Conservation (phyloP, 2,329 filamentous ascomycete genomes). For the Colletotrichum falcatum region DNA sequence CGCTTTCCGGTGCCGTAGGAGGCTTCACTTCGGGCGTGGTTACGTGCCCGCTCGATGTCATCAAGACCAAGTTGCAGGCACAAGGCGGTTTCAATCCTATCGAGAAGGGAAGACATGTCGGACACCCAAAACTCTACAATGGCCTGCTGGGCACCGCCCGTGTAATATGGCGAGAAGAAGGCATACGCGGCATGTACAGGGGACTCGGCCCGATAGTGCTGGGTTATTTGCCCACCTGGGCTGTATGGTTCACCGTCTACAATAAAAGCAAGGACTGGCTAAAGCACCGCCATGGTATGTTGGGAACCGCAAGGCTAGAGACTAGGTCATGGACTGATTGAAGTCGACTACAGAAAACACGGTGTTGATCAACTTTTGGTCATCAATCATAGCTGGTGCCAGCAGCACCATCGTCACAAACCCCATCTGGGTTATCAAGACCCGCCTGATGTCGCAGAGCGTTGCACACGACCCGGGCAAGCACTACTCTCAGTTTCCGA, state of each 20-base stretch:
- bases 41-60: slow-evolving; percentile 97
- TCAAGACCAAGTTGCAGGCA: slow-evolving; percentile 97
- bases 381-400: slow-evolving; percentile 89
- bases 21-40: slow-evolving; percentile 94
- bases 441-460: slow-evolving; percentile 95
- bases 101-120: slow-evolving; percentile 61
- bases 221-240: slow-evolving; percentile 97
- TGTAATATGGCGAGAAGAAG: slow-evolving; percentile 89
- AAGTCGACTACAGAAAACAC: slow-evolving; percentile 70
- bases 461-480: slow-evolving; percentile 59
- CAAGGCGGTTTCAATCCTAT: slow-evolving; percentile 82
- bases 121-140: slow-evolving; percentile 76
- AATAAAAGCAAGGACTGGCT: slow-evolving; percentile 86
- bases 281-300: slow-evolving; percentile 72
- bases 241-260: slow-evolving; percentile 97
- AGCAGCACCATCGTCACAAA: slow-evolving; percentile 96
- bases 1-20: slow-evolving; percentile 86
- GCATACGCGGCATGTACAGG: slow-evolving; percentile 89
- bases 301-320: slow-evolving; percentile 42
- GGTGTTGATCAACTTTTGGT: slow-evolving; percentile 85
- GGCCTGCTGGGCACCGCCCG: slow-evolving; percentile 88
- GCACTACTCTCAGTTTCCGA: slow-evolving; percentile 60
- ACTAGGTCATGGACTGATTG: slow-evolving; percentile 33
- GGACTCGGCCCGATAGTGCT: slow-evolving; percentile 94
- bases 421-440: slow-evolving; percentile 99